These are phyloP conservation scores for Tripterygium wilfordii DNA, from an alignment of 177 flowering plant species.

Conservation along the genomic window DNA sequence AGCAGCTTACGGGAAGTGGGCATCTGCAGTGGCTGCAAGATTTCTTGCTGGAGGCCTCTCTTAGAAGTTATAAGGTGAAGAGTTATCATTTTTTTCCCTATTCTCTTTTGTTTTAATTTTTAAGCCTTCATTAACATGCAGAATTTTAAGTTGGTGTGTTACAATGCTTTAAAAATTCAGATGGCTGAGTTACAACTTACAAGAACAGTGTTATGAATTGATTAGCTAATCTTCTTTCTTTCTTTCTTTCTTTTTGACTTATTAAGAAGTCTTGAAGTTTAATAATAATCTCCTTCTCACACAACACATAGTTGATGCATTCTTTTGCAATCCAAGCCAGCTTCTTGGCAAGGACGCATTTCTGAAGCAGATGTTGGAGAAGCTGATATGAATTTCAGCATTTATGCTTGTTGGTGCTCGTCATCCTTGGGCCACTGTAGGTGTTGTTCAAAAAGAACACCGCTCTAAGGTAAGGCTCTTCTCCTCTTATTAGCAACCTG, in stretches of 20 bases:
- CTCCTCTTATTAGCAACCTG: not conserved
- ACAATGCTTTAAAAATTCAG: too few relatives aligned
- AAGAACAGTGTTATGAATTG: too few relatives aligned
- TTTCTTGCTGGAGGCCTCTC: conserved; percentile 80
- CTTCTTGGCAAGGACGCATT: conserved; percentile 89
- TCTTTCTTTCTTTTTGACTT: too few relatives aligned
- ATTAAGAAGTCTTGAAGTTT: too few relatives aligned
- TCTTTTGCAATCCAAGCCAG: too few relatives aligned
- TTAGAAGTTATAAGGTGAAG: conserved; percentile 63
- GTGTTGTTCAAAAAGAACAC: conserved; percentile 76
- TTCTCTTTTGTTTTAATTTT: too few relatives aligned
- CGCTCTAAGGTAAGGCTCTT: conserved; percentile 56
- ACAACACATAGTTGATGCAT: too few relatives aligned
- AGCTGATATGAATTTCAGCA: conserved; percentile 90
- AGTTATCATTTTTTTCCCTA: not conserved
- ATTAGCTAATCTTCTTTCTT: too few relatives aligned
- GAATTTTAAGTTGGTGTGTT: too few relatives aligned
- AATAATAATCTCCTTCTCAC: too few relatives aligned
- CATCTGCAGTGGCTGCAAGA: conserved; percentile 74
- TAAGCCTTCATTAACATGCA: too few relatives aligned
- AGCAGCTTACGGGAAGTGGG: conserved; percentile 97
- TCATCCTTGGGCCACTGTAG: conserved; percentile 96
- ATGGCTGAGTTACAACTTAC: too few relatives aligned
- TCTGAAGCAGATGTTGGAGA: conserved; percentile 94
- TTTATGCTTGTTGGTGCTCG: conserved; percentile 99